Base-by-base conservation (phyloP, 441 rosid species). In the Macaranga tanarius region DNA sequence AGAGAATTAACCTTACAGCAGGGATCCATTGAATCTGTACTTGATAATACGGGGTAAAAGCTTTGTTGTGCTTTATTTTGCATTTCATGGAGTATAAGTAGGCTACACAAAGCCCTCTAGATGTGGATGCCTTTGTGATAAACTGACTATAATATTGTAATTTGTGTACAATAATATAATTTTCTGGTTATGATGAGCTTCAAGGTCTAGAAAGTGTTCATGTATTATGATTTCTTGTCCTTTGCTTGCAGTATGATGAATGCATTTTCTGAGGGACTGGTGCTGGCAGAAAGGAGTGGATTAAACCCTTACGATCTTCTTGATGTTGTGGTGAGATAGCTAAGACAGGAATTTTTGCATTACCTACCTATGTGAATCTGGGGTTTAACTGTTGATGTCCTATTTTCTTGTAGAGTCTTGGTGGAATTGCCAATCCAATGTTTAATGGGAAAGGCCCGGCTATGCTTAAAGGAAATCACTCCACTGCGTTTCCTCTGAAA, bases 261-360 rank as follows among this genome's bases (percentile, higher is more conserved):
- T 22, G 88, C 97, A 20, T 95, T 95, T 73, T 89, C 99, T 0
- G 96, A 92, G 84, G 97, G 97, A 68, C 87, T 95, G 72, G 95
- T 84, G 58, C 80, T 92, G 80, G 90, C 97, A 26, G 92, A 87
- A 72, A 86, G 82, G 84, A 92, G 96, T 75, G 96, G 94, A 74
- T 83, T 92, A 73, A 80, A 90, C 83, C 90, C 96, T 52, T 82
- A 67, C 60, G 81, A 86, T 73, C 92, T 92, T 70, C 90, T 92
- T 15, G 89, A 84, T 31, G 85, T 91, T 54, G 71, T 95, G 95
- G 99, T 92, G 77, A 84, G 94, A 76, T 50, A 70, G 74, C 38
- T 34, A 52, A 11, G 61, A 63, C 19, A 2, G 20, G 44, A 55
- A 58, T 17, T 73, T 62, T 15, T 72, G 47, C 23, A 60, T 40